Base-by-base conservation (phyloP, 228 moss, liverwort and hornwort genomes). In the Sphagnum fallax region DNA sequence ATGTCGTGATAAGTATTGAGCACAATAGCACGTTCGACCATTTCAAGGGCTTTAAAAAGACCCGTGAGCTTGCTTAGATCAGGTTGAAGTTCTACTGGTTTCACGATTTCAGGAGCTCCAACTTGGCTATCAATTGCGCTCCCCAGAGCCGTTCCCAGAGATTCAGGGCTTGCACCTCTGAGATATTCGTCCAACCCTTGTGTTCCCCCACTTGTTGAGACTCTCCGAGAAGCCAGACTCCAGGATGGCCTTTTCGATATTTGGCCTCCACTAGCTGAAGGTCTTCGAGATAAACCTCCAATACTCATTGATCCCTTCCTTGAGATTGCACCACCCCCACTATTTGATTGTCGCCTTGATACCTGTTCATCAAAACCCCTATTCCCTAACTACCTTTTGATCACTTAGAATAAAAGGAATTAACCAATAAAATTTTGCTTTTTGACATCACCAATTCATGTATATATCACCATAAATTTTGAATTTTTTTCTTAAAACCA, bases 1-100 rank as follows among this genome's bases (percentile, higher is more conserved):
- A 83, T 87, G 52, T 90, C 90, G 69, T 97, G 97, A 50, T 87
- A 97, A 11, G 88, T 65, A 75, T 97, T 97, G 6, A 90, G 85
- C 11, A 91, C 83, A 48, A 90, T 76, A 8, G 97, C 97, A 75
- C 93, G 81, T 82, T 97, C 97, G 58, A 85, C 78, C 74, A 87
- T 80, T 71, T 97, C 93, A 52, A 97, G 74, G 70, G 97, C 93
- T 70, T 93, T 91, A 71, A 76, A 79, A 51, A 97, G 88, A 65
- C 91, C 85, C 13, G 75, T 79, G 48, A 97, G 77, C 74, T 90
- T 93, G 76, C 80, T 91, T 70, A 97, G 82, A 63, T 91, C 97
- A 13, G 75, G 76, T 53, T 90, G 81, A 8, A 65, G 70, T 32
- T 12, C 48, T 6, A 69, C 69, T 0, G 57, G 75, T 47, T 69